Percentiles rank a stretch among this genome's conserved stretches.
These are phyloP conservation scores for Sugiyamaella chiloensis DNA, from an alignment of 805 yeast species.

Conservation along the genomic window DNA sequence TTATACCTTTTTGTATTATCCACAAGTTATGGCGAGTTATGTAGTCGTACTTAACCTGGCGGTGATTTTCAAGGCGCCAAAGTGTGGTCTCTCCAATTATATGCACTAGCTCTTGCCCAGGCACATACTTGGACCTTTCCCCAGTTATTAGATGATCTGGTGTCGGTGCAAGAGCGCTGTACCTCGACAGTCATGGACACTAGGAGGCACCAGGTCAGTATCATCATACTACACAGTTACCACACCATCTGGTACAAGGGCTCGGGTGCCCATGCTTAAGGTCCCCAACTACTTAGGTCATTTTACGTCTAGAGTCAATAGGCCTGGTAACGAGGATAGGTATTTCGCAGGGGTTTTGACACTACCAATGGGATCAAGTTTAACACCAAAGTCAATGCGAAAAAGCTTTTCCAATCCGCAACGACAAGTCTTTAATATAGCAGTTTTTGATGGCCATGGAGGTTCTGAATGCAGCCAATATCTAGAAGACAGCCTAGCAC, in stretches of 20 bases:
- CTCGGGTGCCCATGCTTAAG: constrained; percentile 55
- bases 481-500: constrained; percentile 52
- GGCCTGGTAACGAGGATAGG: constrained; percentile 78
- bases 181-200: background rate
- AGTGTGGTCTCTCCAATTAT: too few species aligned
- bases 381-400: constrained; percentile 25
- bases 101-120: too few species aligned
- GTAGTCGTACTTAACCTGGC: too few species aligned
- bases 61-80: too few species aligned
- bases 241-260: constrained; percentile 21
- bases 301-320: constrained; percentile 66
- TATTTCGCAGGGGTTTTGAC: constrained; percentile 62
- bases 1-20: too few species aligned
- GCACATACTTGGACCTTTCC: too few species aligned
- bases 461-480: constrained; percentile 71
- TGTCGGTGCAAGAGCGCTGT: too few species aligned
- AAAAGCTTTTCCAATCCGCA: constrained; percentile 8
- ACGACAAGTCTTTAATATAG: constrained; percentile 58
- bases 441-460: constrained; percentile 94
- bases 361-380: constrained; percentile 37
- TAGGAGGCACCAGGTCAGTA: background rate
- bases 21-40: too few species aligned
- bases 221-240: constrained; percentile 15
- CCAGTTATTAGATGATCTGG: too few species aligned
- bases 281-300: constrained; percentile 81